phyloP scores from a whole-genome alignment of 2,329 filamentous ascomycete species.

The Botrytis aclada region DNA sequence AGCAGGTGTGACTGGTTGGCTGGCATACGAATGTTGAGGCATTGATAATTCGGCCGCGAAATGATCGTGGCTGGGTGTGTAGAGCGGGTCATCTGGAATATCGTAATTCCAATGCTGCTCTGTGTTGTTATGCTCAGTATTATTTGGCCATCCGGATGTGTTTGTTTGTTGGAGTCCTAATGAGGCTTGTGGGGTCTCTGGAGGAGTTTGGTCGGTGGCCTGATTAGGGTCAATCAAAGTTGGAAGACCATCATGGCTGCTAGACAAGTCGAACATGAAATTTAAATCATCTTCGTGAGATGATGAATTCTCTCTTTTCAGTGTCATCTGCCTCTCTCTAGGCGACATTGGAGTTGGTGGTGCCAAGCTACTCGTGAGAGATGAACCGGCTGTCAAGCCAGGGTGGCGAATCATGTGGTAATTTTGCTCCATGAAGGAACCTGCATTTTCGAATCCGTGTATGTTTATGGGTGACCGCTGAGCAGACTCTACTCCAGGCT shows the following conservation, averaged over 20 bases:
- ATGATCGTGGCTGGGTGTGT: constrained; percentile 32
- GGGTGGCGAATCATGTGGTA: constrained; percentile 29
- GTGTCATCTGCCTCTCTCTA: constrained; percentile 31
- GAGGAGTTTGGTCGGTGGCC: constrained; percentile 28
- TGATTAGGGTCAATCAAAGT: background rate
- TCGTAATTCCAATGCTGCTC: constrained; percentile 32
- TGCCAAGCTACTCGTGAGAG: constrained; percentile 35
- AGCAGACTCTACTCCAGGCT: constrained; percentile 33
- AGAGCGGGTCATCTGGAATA: constrained; percentile 33
- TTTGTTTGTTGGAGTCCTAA: constrained; percentile 22
- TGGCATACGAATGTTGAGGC: constrained; percentile 33
- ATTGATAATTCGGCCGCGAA: constrained; percentile 33
- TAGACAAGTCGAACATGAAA: constrained; percentile 28
- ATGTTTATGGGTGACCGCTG: constrained; percentile 37
- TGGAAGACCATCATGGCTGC: background rate
- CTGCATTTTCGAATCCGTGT: constrained; percentile 31
- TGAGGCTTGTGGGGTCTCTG: constrained; percentile 34
- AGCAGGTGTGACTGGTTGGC: constrained; percentile 37
- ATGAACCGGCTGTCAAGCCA: constrained; percentile 30
- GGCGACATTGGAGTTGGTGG: constrained; percentile 38
- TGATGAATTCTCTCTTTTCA: constrained; percentile 29
- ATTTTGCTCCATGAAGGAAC: constrained; percentile 34
- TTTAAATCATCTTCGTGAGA: constrained; percentile 28
- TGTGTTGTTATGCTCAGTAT: constrained; percentile 21
- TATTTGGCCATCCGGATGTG: constrained; percentile 23